Evolutionary conservation across 2,329 filamentous ascomycete species (phyloP), one percentile per base, ranked within the genome.

Genomic region (Fusarium sp.): DNA sequence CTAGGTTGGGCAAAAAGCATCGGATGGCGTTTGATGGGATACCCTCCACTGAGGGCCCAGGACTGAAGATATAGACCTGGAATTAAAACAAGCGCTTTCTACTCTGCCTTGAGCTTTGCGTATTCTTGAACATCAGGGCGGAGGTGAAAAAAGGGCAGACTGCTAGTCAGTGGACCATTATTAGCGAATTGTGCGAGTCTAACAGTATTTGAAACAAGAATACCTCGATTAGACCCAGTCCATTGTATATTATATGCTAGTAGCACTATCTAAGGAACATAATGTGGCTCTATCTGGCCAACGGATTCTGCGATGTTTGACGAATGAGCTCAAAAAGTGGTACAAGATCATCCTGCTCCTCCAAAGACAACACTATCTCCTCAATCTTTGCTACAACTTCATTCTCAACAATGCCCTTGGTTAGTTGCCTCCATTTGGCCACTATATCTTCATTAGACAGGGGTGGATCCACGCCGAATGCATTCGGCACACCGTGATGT

Each of bases 1-100:
- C 51, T 28, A 39, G 35, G 11, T 55, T 18, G 36, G 66, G 45
- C 36, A 58, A 63, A 63, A 68, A 59, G 45, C 70, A 69, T 78
- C 60, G 39, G 54, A 22, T 63, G 77, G 77, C 72, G 74, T 77
- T 75, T 75, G 64, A 60, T 65, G 57, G 56, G 59, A 75, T 77
- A 72, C 64, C 70, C 67, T 72, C 63, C 72, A 71, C 68, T 41
- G 24, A 38, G 35, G 51, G 51, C 24, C 35, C 7, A 15, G 24
- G 51, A 28, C 24, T 28, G 35, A 28, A 28, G 36, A 54, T 28
- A 28, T 41, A 39, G 48, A 41, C 8, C 15, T 30, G 51, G 15
- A 55, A 55, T 55, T n/a, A 28, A 28, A 41, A n/a, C 24, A 41
- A 28, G 51, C 24, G 18, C n/a, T 28, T 41, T 28, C 35, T 28